phyloP scores from a whole-genome alignment of 202 grass and related monocot species.

The Setaria viridis region DNA sequence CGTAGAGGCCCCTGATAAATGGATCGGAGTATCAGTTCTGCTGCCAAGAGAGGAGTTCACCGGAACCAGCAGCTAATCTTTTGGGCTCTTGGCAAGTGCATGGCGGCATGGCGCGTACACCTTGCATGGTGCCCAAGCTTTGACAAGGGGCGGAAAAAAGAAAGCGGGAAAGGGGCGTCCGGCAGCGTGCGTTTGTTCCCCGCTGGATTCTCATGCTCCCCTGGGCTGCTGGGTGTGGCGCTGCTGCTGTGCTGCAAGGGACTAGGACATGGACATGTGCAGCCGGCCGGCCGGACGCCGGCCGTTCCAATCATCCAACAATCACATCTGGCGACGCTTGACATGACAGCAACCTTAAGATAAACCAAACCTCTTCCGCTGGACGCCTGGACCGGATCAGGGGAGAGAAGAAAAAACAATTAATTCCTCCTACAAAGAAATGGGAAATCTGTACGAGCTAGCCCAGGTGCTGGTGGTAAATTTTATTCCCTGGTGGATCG shows the following conservation, averaged over 20 bases:
- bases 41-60: too few relatives aligned
- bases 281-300: conserved; percentile 3
- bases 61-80: too few relatives aligned
- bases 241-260: not conserved
- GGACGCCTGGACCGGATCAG: not conserved
- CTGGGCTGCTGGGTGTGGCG: not conserved
- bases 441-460: not conserved
- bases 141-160: not conserved
- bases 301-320: not conserved
- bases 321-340: conserved; percentile 9
- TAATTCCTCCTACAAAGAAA: not conserved
- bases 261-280: not conserved
- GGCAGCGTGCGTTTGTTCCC: conserved; percentile 11
- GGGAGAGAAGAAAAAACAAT: not conserved
- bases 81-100: too few relatives aligned
- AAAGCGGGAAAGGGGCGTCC: not conserved
- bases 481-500: not conserved
- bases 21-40: too few relatives aligned
- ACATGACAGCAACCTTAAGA: conserved; percentile 4
- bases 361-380: not conserved
- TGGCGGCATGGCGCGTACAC: too few relatives aligned
- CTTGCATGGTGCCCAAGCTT: too few relatives aligned
- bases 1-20: too few relatives aligned
- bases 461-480: not conserved
- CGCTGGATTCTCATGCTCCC: not conserved